phyloP scores from a whole-genome alignment of 495 filamentous ascomycete species.

The Aspergillus steynii region DNA sequence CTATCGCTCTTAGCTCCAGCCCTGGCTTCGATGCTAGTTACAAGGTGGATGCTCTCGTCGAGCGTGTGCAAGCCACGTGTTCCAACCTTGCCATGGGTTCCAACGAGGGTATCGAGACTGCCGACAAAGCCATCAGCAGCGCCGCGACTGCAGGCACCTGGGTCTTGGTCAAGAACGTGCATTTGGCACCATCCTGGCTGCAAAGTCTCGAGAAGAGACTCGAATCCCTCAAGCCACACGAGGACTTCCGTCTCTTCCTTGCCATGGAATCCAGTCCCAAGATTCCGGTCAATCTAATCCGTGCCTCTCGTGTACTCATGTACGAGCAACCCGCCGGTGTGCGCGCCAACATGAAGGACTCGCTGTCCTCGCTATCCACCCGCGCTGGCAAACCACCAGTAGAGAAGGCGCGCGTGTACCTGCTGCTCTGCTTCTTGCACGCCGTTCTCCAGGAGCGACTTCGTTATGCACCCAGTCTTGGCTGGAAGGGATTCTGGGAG shows the following conservation, averaged over 20 bases:
- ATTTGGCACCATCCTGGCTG: conserved; percentile 92
- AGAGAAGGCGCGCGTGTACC: conserved; percentile 86
- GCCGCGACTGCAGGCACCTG: conserved; percentile 91
- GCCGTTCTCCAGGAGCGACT: conserved; percentile 95
- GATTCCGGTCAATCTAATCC: conserved; percentile 94
- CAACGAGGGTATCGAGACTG: conserved; percentile 85
- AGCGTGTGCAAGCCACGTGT: conserved; percentile 75
- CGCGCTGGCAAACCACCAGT: conserved; percentile 79
- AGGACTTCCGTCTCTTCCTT: conserved; percentile 92
- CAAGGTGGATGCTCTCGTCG: conserved; percentile 94
- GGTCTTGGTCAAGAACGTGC: conserved; percentile 99
- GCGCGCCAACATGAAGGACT: conserved; percentile 98
- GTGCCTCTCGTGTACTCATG: conserved; percentile 92
- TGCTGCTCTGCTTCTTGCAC: conserved; percentile 91
- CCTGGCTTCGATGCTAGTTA: conserved; percentile 98
- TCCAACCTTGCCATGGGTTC: conserved; percentile 99
- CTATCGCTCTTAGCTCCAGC: conserved; percentile 88
- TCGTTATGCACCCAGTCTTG: conserved; percentile 90
- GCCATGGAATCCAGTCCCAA: conserved; percentile 97
- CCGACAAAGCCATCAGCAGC: conserved; percentile 92
- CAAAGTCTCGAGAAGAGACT: conserved; percentile 96
- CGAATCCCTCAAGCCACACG: conserved; percentile 90
- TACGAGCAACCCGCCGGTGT: conserved; percentile 98
- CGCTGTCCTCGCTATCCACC: conserved; percentile 77
- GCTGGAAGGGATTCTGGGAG: conserved; percentile 99